Conservation (phyloP, 164 flowering plant genomes). For the Chimonanthus praecox region DNA sequence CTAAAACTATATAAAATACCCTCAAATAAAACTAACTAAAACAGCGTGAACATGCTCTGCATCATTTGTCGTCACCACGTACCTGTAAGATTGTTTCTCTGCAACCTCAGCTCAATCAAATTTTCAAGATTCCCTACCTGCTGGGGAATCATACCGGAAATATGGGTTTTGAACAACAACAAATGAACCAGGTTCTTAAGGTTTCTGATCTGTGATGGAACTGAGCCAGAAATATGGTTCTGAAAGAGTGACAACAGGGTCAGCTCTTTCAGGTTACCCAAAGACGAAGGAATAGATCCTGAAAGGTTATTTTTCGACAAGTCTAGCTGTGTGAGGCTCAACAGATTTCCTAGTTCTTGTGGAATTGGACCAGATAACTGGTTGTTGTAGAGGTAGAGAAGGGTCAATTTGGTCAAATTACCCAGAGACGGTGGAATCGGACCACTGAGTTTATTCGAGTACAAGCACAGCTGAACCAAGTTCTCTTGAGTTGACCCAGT, state of each 20-base stretch:
- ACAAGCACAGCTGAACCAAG: too few species aligned
- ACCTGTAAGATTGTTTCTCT: too few species aligned
- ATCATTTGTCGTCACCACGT: too few species aligned
- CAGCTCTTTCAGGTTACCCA: conserved; percentile 30
- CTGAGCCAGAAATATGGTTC: neutral
- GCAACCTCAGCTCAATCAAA: too few species aligned
- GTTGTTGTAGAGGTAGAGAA: conserved; percentile 7
- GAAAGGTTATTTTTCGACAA: conserved; percentile 39
- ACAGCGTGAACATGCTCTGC: too few species aligned
- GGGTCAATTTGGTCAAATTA: neutral
- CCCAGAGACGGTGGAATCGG: conserved; percentile 6
- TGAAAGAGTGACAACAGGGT: neutral
- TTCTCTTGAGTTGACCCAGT: too few species aligned
- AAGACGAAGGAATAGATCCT: conserved; percentile 45
- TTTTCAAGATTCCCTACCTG: too few species aligned
- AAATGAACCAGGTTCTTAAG: neutral
- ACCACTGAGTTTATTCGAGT: too few species aligned
- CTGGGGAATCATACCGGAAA: too few species aligned
- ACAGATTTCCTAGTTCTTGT: conserved; percentile 26
- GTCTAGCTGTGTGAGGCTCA: conserved; percentile 22
- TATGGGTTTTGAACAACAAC: neutral
- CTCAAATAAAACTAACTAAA: too few species aligned
- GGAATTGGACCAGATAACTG: neutral
- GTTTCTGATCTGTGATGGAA: conserved; percentile 33
- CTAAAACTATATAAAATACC: too few species aligned